Base-by-base conservation (phyloP, 2,329 filamentous ascomycete species). In the Neospermospora avenae region DNA sequence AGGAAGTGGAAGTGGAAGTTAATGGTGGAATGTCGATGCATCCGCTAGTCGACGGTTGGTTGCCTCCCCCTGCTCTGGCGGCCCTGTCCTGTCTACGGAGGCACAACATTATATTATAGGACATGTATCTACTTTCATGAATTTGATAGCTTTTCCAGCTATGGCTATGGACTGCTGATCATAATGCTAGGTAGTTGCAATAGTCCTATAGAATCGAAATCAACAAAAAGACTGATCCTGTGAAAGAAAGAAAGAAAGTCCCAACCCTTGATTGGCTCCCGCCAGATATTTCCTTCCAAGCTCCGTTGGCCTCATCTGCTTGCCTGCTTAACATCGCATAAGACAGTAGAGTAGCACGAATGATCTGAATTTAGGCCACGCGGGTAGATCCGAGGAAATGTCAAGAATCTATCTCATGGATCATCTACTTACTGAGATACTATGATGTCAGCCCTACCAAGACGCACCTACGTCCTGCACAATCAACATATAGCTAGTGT, bases 1-100 rank as follows among this genome's bases (percentile, higher is more conserved):
- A 31, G 28, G 28, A 57, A 48, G 28, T 48, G 37, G 42, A 46
- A 14, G 54, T 48, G 53, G 53, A 55, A 42, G n/a, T 56, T 31
- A n/a, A 48, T 31, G 42, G 42, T 22, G 20, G 55, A 31, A 56
- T 48, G 28, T 18, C 28, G 11, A 31, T 37, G 14, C n/a, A 44
- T 44, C 37, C 44, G 41, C 22, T 24, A 37, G 53, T 20, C 24
- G 6, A 24, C 39, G 20, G 22, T n/a, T n/a, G n/a, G n/a, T n/a
- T n/a, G n/a, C n/a, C n/a, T n/a, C n/a, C n/a, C n/a, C n/a, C n/a
- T n/a, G n/a, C n/a, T n/a, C n/a, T n/a, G 37, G 18, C 53, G 22
- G 34, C 22, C 16, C 14, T 22, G 18, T 42, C 35, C 34, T 22
- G 31, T 25, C 20, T 37, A 20, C 52, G 39, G 39, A 34, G 52